Percentiles rank a stretch among this genome's conserved stretches.
Conservation (phyloP, 441 rosid species). For the Erodium texanum region DNA sequence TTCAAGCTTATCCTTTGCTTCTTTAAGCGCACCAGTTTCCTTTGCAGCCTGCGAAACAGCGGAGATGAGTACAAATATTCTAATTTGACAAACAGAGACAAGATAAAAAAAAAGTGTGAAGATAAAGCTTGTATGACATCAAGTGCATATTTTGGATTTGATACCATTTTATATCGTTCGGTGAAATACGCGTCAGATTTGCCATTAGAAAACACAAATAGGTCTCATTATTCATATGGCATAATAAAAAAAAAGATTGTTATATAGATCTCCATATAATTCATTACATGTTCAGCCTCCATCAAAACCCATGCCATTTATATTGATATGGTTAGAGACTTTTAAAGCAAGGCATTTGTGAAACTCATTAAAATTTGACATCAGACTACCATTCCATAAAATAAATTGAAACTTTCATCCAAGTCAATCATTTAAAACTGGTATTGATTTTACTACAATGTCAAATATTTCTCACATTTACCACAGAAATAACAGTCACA, state of each 20-base stretch:
- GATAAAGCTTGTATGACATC: background rate
- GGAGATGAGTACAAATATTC: constrained; percentile 13
- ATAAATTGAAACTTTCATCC: background rate
- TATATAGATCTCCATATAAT: constrained; percentile 4
- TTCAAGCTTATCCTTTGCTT: constrained; percentile 97
- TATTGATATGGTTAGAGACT: background rate
- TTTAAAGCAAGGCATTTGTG: background rate
- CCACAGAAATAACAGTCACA: background rate
- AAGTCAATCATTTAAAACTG: background rate
- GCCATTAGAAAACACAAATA: background rate
- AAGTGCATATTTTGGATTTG: background rate
- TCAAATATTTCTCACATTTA: background rate
- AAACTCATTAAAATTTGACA: constrained; percentile 4
- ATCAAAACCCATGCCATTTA: background rate
- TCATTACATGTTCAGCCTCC: background rate
- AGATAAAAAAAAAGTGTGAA: background rate
- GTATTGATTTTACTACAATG: background rate
- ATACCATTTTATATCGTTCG: background rate
- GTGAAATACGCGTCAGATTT: background rate
- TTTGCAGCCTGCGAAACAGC: constrained; percentile 63
- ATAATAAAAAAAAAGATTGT: background rate
- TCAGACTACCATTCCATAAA: background rate
- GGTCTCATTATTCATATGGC: background rate
- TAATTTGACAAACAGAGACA: constrained; percentile 13
- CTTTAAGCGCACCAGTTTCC: constrained; percentile 96